phyloP scores from a whole-genome alignment of 169 alveolate genomes.

The Plasmodium fragile region DNA sequence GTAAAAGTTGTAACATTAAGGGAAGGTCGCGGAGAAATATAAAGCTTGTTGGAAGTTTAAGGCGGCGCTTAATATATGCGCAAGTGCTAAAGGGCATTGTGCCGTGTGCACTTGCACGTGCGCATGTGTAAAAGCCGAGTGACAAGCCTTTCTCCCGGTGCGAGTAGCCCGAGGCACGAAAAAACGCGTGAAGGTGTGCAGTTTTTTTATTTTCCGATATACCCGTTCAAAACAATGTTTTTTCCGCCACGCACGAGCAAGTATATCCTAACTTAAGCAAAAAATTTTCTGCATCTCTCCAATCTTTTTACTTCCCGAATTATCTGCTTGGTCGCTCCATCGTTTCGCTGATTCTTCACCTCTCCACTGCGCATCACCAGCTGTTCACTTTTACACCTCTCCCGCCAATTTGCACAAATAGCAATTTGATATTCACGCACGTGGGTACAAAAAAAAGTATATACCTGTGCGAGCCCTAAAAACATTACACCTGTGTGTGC shows the following conservation, averaged over 20 bases:
- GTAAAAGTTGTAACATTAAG: background rate
- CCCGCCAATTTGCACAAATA: background rate
- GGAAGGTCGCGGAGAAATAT: background rate
- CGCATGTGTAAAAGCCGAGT: background rate
- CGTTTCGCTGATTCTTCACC: background rate
- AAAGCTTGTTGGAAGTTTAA: background rate
- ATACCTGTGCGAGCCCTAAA: background rate
- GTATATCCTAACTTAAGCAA: background rate
- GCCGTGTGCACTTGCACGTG: background rate
- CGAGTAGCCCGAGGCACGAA: background rate
- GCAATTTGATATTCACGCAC: background rate
- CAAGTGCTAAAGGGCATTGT: background rate
- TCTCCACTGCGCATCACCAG: background rate
- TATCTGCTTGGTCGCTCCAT: background rate
- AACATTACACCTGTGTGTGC: slow-evolving; percentile 4
- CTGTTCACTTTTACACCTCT: background rate
- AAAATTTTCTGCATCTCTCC: background rate
- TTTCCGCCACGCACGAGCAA: background rate
- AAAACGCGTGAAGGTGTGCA: background rate
- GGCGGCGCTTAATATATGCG: background rate
- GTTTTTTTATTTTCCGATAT: background rate
- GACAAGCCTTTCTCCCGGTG: background rate
- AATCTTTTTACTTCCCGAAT: background rate
- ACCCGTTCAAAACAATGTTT: background rate
- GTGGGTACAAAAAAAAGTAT: background rate